Evolutionary conservation across 139 green algal species (phyloP).

Genomic region (Tetraselmis chui): DNA sequence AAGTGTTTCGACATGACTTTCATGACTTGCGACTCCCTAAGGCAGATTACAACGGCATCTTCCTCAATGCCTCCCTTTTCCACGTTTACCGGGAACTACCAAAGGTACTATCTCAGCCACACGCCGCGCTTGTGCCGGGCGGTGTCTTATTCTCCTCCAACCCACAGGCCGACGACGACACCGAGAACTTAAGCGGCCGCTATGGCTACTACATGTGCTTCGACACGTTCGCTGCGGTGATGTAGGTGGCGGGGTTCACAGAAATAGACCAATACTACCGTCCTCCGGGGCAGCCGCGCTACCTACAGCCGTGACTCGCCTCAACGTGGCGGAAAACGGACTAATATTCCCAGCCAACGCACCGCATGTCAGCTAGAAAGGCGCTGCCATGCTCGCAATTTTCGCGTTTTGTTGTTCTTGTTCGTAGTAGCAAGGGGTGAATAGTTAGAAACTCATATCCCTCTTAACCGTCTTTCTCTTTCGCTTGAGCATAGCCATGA

Average conservation of each 20-base stretch:
- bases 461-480: too few species aligned
- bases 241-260: background rate
- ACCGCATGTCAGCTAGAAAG: too few species aligned
- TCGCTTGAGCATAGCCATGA: too few species aligned
- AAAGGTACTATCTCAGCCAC: background rate
- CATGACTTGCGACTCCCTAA: background rate
- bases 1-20: constrained; percentile 1
- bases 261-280: background rate
- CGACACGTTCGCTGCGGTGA: background rate
- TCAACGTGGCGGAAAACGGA: constrained; percentile 5
- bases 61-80: background rate
- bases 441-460: too few species aligned
- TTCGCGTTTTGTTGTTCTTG: too few species aligned
- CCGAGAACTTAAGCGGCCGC: background rate
- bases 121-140: background rate
- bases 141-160: background rate
- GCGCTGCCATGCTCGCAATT: too few species aligned
- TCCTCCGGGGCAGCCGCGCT: background rate
- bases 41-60: background rate
- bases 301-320: background rate
- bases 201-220: background rate
- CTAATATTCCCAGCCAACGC: too few species aligned
- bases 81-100: background rate
- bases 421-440: too few species aligned
- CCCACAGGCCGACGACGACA: background rate